Base-by-base conservation (phyloP, 2,329 filamentous ascomycete genomes). In the Colletotrichum nymphaeae region DNA sequence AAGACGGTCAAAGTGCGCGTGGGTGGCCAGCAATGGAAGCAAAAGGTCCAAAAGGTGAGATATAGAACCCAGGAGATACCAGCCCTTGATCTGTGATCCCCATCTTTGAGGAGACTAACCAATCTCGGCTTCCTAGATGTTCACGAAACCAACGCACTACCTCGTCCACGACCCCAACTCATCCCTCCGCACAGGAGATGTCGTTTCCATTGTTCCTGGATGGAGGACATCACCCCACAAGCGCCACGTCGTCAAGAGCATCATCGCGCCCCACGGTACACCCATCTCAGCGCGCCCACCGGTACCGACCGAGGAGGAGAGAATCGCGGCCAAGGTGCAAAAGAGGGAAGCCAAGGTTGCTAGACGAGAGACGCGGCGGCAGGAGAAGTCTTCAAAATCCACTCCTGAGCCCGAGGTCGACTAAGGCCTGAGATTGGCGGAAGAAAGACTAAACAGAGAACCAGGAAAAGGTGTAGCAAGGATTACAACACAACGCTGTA, bases 1-100 rank as follows among this genome's bases (percentile, higher is more conserved):
- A 94, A 92, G 83, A 95, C 93, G 3, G 93, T 95, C 70, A 95
- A 94, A 83, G 94, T 95, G 75, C 90, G 91, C 76, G 88, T 95
- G 16, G 92, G 93, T 64, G 89, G 88, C 16, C 90, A 92, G 80
- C 88, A 90, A 80, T 96, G 93, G 92, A 93, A 95, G 80, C 69
- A 59, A 8, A 74, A 68, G 30, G 58, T 76, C 7, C 75, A 75
- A 58, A 75, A 75, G 69, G 74, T 76, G 55, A 30, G 58, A 46
- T 49, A 49, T 49, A 32, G 42, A 24, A 32, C 14, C 53, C 56
- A 11, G 65, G 37, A 5, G 6, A 3, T 7, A 24, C n/a, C 26
- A 49, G n/a, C 9, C 1, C 35, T 11, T 9, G 6, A 52, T 24
- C 46, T 12, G 4, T 14, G 30, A 3, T 26, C 12, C 22, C 16